Evolutionary conservation across 305 asterid genomes (phyloP), one percentile per base, ranked within the genome.

Genomic region (Fraxinus greggii): DNA sequence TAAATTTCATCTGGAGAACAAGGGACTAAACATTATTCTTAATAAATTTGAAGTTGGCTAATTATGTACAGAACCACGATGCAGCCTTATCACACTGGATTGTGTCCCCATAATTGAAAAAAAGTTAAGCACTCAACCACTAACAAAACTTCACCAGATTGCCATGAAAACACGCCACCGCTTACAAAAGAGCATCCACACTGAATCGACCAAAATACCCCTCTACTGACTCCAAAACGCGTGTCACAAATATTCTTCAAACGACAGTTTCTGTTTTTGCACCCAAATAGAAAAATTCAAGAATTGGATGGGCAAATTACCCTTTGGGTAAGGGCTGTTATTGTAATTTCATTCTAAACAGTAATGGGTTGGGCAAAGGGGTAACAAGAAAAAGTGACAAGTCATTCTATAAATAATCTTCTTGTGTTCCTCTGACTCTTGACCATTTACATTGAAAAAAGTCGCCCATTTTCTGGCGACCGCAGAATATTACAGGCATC

Each of bases 111-210:
- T 5, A 26, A 29, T 28, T 67, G 26, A 2, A 67, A 70, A 12
- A 75, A 75, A 28, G 40, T 70, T 31, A 75, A 80, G 80, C 67
- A 73, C 81, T 72, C 79, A 79, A 87, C 86, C 90, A 89, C 89
- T 83, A 81, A 83, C 90, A 86, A 80, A 89, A 87, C 89, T 82
- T 83, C 89, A 88, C 92, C 92, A 85, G 88, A 88, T 87, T 88
- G 92, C 94, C 93, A 88, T 88, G 82, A 82, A 86, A 69, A 87
- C 93, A 89, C 94, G 92, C 89, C 90, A 90, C 91, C 92, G 83
- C 76, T 84, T 75, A 67, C 74, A 33, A 38, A 80, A 59, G 83
- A 80, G 80, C 78, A 73, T 7, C 77, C 76, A 6, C 23, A 17
- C 45, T 21, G 36, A 56, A 54, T 31, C 1, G 29, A 17, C 92